These are phyloP conservation scores for Russula ochroleuca DNA, from an alignment of 768 basidiomycete species.

Conservation along the genomic window DNA sequence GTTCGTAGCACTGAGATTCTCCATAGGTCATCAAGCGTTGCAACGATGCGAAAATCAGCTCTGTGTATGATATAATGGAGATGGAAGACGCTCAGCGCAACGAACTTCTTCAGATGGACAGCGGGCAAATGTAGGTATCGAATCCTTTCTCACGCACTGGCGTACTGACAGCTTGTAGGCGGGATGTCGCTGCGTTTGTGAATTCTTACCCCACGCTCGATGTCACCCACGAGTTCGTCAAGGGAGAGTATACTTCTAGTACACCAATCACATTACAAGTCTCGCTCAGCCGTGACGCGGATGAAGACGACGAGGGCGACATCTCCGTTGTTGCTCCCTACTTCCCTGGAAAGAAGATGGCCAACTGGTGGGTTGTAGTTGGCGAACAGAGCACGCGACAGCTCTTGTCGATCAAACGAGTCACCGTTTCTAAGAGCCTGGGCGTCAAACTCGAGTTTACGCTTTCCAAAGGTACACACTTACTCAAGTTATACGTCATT, in stretches of 20 bases:
- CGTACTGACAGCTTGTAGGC: constrained; percentile 47
- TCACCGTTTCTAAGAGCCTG: constrained; percentile 73
- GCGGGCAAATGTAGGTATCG: constrained; percentile 71
- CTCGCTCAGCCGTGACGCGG: constrained; percentile 71
- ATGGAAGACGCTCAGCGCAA: constrained; percentile 91
- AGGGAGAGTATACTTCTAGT: constrained; percentile 82
- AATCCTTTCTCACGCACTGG: neutral
- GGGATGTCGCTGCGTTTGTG: constrained; percentile 90
- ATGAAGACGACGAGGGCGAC: constrained; percentile 57
- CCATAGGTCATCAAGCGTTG: constrained; percentile 75
- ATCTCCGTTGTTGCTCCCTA: constrained; percentile 89
- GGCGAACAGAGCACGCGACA: constrained; percentile 80
- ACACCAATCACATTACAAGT: constrained; percentile 80
- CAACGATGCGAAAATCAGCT: constrained; percentile 73
- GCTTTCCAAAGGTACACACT: constrained; percentile 76
- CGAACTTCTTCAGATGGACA: constrained; percentile 76
- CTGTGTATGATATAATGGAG: constrained; percentile 97
- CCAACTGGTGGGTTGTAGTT: constrained; percentile 97
- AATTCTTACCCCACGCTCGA: constrained; percentile 98
- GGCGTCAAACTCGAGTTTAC: constrained; percentile 85
- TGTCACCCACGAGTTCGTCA: constrained; percentile 78
- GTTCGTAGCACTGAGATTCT: neutral
- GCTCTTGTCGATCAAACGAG: constrained; percentile 81
- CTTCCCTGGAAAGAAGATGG: constrained; percentile 86
- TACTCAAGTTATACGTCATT: constrained; percentile 83